phyloP scores from a whole-genome alignment of 1,284 basidiomycete species.

The Sphaerobolus stellatus region DNA sequence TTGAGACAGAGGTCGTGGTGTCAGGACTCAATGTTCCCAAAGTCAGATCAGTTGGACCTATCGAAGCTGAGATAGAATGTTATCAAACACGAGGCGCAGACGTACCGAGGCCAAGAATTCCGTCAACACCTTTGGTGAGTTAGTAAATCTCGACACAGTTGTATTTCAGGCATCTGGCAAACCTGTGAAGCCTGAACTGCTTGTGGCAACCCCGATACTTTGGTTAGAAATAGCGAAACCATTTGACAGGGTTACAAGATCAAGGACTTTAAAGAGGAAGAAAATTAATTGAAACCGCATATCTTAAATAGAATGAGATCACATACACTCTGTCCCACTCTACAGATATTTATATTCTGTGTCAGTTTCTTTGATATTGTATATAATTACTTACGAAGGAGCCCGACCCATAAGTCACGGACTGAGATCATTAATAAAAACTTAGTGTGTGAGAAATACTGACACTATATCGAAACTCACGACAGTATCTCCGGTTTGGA shows the following conservation, averaged over 20 bases:
- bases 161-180: not conserved
- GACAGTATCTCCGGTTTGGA: not conserved
- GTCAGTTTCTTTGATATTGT: not conserved
- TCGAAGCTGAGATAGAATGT: not conserved
- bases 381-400: not conserved
- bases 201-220: not conserved
- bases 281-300: not conserved
- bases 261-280: not conserved
- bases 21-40: not conserved
- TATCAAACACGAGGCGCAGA: not conserved
- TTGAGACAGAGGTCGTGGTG: not conserved
- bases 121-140: not conserved
- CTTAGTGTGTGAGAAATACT: not conserved
- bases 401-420: not conserved
- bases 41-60: not conserved
- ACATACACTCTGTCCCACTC: not conserved
- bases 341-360: not conserved
- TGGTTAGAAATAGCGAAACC: not conserved
- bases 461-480: not conserved
- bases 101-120: constrained; percentile 13
- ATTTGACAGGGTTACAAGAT: not conserved
- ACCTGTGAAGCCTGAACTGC: not conserved
- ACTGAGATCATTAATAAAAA: not conserved
- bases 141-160: not conserved
- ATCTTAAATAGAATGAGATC: not conserved